Evolutionary conservation across 805 yeast genomes (phyloP).

Genomic region (Ogataea paraovalis): DNA sequence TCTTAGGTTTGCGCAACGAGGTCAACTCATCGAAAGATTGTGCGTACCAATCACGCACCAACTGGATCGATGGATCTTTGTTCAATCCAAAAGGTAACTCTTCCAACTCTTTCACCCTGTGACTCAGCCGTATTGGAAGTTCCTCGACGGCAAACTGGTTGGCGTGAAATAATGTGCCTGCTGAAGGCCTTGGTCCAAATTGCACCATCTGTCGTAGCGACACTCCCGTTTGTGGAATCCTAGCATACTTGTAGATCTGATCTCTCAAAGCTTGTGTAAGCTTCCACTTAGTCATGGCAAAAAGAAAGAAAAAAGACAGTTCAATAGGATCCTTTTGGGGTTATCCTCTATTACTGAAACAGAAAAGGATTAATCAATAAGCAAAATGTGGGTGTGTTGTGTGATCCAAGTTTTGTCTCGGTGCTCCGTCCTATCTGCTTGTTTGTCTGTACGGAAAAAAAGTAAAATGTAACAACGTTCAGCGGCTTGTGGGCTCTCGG

Average conservation of each 20-base stretch:
- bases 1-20: constrained; percentile 54
- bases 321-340: too few relatives aligned
- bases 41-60: constrained; percentile 86
- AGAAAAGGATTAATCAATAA: too few relatives aligned
- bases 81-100: constrained; percentile 71
- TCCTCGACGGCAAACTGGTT: constrained; percentile 83
- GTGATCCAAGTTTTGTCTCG: too few relatives aligned
- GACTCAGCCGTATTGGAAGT: constrained; percentile 81
- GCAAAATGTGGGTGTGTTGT: too few relatives aligned
- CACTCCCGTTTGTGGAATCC: constrained; percentile 77
- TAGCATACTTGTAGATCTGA: constrained; percentile 60
- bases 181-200: constrained; percentile 75
- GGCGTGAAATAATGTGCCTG: constrained; percentile 77
- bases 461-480: background rate
- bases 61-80: constrained; percentile 68
- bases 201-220: constrained; percentile 87
- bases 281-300: constrained; percentile 41
- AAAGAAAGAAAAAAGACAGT: too few relatives aligned
- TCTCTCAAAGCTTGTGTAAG: constrained; percentile 47
- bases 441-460: too few relatives aligned
- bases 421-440: too few relatives aligned
- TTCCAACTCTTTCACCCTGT: constrained; percentile 80
- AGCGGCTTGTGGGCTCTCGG: background rate
- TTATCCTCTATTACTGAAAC: too few relatives aligned
- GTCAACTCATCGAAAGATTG: constrained; percentile 83